Percentiles rank a stretch among this genome's conserved stretches.
Conservation (phyloP, 768 basidiomycete genomes). For the Termitomyces sp. region DNA sequence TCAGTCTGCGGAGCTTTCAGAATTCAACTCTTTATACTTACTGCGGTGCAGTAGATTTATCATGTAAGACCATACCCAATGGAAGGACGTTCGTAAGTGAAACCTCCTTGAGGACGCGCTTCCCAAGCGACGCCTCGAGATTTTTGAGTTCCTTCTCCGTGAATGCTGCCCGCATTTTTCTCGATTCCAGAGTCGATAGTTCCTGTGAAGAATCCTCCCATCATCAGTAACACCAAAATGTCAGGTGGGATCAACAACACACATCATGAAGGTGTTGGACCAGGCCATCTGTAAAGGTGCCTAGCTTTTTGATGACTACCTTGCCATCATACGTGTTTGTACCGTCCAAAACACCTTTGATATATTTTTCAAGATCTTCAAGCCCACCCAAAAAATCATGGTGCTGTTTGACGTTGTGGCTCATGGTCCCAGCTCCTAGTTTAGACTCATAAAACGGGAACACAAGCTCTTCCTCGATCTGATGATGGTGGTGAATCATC, state of each 20-base stretch:
- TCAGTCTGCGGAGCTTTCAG: neutral
- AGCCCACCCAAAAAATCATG: slow-evolving; percentile 22
- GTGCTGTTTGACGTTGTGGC: slow-evolving; percentile 24
- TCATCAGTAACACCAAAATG: neutral
- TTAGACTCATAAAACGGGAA: slow-evolving; percentile 25
- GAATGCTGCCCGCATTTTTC: slow-evolving; percentile 19
- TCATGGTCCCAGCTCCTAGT: slow-evolving; percentile 20
- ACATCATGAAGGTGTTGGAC: slow-evolving; percentile 19
- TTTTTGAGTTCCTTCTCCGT: slow-evolving; percentile 20
- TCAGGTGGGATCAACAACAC: neutral
- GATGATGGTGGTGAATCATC: slow-evolving; percentile 27
- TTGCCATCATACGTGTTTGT: slow-evolving; percentile 48
- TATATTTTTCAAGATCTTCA: slow-evolving; percentile 23
- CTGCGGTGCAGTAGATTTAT: slow-evolving; percentile 20
- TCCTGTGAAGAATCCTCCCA: slow-evolving; percentile 17
- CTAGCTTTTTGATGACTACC: slow-evolving; percentile 16
- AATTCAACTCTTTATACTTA: slow-evolving; percentile 1
- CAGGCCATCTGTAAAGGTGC: slow-evolving; percentile 23
- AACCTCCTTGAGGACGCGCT: slow-evolving; percentile 15
- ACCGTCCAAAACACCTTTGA: slow-evolving; percentile 51
- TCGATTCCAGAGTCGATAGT: slow-evolving; percentile 22
- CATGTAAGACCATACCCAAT: slow-evolving; percentile 16
- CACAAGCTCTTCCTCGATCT: slow-evolving; percentile 19
- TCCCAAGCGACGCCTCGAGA: slow-evolving; percentile 17
- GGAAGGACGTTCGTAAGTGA: slow-evolving; percentile 23